phyloP scores from a whole-genome alignment of 2,329 filamentous ascomycete species.

The Xylariaceae sp. region DNA sequence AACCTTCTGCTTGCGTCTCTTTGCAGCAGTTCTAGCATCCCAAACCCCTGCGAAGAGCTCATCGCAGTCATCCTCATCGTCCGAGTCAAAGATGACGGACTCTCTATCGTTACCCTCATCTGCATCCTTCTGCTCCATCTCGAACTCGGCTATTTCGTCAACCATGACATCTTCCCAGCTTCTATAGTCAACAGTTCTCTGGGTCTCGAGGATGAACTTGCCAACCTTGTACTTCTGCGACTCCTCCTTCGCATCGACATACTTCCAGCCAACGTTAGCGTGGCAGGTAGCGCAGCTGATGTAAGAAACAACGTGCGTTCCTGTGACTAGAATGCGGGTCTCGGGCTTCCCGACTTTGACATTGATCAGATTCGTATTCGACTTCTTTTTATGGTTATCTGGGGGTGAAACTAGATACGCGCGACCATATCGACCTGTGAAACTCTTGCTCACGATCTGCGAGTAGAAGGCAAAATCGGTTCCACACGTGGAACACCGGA shows the following conservation, averaged over 20 bases:
- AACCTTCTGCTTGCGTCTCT: conserved; percentile 50
- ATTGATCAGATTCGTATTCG: conserved; percentile 52
- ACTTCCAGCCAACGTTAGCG: conserved; percentile 70
- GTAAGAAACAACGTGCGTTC: conserved; percentile 68
- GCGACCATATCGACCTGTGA: conserved; percentile 69
- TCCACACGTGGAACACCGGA: conserved; percentile 65
- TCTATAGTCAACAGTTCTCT: conserved; percentile 58
- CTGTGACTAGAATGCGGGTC: conserved; percentile 65
- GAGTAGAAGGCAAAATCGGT: conserved; percentile 65
- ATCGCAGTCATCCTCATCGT: conserved; percentile 70
- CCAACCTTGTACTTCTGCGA: conserved; percentile 71
- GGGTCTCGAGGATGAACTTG: conserved; percentile 70
- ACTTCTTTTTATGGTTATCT: conserved; percentile 24
- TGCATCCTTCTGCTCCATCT: conserved; percentile 27
- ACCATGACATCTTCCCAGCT: conserved; percentile 57
- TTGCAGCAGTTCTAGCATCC: conserved; percentile 59
- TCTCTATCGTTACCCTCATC: conserved; percentile 29
- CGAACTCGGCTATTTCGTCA: conserved; percentile 33
- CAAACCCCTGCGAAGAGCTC: conserved; percentile 68
- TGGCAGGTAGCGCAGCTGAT: conserved; percentile 63
- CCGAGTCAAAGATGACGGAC: conserved; percentile 63
- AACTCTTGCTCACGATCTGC: conserved; percentile 70
- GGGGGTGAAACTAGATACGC: conserved; percentile 63
- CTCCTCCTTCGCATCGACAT: conserved; percentile 65
- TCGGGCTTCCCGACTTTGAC: conserved; percentile 61